Evolutionary conservation across 2,329 filamentous ascomycete genomes (phyloP).

Genomic region (Ophiostoma australiae): DNA sequence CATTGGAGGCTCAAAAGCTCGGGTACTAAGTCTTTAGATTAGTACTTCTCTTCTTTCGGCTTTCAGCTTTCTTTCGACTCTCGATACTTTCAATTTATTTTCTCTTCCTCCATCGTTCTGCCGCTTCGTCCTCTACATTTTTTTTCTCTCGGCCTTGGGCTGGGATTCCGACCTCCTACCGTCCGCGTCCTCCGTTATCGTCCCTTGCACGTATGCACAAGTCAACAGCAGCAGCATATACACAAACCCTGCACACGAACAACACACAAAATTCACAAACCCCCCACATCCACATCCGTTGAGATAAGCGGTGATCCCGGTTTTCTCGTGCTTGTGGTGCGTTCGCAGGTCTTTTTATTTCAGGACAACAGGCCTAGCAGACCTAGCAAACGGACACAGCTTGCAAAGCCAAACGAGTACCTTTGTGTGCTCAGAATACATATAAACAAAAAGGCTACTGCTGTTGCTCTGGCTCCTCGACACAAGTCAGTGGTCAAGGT

Average conservation of each 20-base stretch:
- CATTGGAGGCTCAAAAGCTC: constrained; percentile 44
- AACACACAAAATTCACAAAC: constrained; percentile 16
- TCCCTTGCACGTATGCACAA: constrained; percentile 11
- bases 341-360: background rate
- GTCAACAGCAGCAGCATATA: background rate
- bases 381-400: background rate
- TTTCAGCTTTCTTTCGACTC: background rate
- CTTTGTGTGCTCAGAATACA: background rate
- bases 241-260: constrained; percentile 17
- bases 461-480: background rate
- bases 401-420: background rate
- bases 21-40: constrained; percentile 41
- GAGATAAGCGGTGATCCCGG: constrained; percentile 24
- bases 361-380: background rate
- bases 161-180: background rate
- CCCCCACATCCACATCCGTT: constrained; percentile 34
- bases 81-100: constrained; percentile 7
- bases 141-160: background rate
- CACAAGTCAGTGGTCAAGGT: background rate
- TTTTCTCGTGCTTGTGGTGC: constrained; percentile 9
- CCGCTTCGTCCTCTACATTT: background rate
- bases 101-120: constrained; percentile 12
- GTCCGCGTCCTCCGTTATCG: constrained; percentile 16
- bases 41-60: background rate
- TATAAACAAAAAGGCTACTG: background rate